Conservation (phyloP, 202 grass and related monocot genomes). For the Miscanthus sacchariflorus region DNA sequence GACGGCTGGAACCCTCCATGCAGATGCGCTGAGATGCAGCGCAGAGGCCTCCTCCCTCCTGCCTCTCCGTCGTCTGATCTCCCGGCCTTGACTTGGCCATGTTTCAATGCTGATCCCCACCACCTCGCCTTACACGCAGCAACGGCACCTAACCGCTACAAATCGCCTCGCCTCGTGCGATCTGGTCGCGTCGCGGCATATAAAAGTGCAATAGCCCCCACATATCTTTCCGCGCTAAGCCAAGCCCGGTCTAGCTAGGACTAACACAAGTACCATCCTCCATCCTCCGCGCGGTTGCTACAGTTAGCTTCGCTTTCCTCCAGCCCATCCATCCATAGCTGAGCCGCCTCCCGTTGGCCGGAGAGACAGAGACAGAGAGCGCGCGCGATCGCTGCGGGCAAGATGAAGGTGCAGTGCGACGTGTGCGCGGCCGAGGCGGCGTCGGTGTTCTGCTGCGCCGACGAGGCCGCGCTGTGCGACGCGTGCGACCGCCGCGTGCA, state of each 20-base stretch:
- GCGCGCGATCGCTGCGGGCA: no score
- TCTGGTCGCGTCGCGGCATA: slow-evolving; percentile 25
- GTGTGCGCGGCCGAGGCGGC: slow-evolving; percentile 72
- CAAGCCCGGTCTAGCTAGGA: neutral
- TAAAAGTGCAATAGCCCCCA: slow-evolving; percentile 43
- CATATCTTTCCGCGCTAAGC: slow-evolving; percentile 17
- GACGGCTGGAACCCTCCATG: neutral
- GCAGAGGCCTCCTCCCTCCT: no score
- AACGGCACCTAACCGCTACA: slow-evolving; percentile 37
- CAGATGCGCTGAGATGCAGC: no score
- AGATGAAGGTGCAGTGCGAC: slow-evolving; percentile 98
- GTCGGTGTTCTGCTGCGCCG: slow-evolving; percentile 94
- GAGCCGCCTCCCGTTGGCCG: no score
- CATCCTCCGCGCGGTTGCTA: neutral
- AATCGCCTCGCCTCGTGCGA: slow-evolving; percentile 32
- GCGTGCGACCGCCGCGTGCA: slow-evolving; percentile 78
- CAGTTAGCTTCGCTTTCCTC: neutral
- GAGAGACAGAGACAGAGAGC: no score
- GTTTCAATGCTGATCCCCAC: neutral
- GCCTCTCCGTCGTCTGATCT: neutral
- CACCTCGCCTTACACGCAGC: neutral
- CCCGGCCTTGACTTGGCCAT: neutral
- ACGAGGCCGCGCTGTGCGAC: slow-evolving; percentile 93
- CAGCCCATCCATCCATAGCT: no score
- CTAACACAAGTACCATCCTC: neutral